Evolutionary conservation across 495 filamentous ascomycete species (phyloP).

Genomic region (Aspergillus kassunensis): DNA sequence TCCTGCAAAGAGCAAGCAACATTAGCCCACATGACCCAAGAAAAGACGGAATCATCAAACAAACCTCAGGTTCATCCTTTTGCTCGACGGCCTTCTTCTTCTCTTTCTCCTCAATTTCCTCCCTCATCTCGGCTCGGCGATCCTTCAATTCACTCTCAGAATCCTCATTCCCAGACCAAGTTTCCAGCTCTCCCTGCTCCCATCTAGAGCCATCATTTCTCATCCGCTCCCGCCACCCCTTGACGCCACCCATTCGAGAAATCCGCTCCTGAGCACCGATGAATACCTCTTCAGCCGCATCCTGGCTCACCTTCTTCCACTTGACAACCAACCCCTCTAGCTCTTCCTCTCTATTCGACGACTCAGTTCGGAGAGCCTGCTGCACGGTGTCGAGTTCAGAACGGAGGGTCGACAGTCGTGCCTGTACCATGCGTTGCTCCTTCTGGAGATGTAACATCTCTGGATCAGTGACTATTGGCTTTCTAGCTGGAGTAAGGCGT

Average conservation of each 20-base stretch:
- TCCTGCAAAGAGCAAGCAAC: conserved; percentile 27
- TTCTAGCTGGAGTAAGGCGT: conserved; percentile 9
- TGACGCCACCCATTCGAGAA: conserved; percentile 53
- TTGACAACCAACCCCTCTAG: conserved; percentile 45
- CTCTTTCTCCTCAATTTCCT: conserved; percentile 23
- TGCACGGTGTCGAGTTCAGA: conserved; percentile 42
- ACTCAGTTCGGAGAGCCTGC: conserved; percentile 49
- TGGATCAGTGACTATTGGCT: conserved; percentile 15
- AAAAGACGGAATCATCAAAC: conserved; percentile 20
- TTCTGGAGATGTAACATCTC: conserved; percentile 16
- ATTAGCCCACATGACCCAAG: not conserved
- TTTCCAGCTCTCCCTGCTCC: conserved; percentile 28
- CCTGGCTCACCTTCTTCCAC: conserved; percentile 45
- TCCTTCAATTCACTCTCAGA: conserved; percentile 22
- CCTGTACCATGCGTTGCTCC: conserved; percentile 26
- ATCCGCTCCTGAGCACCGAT: conserved; percentile 38
- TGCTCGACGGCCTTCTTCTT: conserved; percentile 28
- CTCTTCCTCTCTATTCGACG: conserved; percentile 42
- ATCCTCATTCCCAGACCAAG: conserved; percentile 14
- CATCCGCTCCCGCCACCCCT: conserved; percentile 48
- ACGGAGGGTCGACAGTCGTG: conserved; percentile 28
- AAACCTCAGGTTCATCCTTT: conserved; percentile 35
- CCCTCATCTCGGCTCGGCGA: conserved; percentile 24
- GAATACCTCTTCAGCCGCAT: conserved; percentile 52
- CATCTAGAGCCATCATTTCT: conserved; percentile 33